Evolutionary conservation across 306 rosid genomes (phyloP).

Genomic region (Gynostemma pentaphyllum): DNA sequence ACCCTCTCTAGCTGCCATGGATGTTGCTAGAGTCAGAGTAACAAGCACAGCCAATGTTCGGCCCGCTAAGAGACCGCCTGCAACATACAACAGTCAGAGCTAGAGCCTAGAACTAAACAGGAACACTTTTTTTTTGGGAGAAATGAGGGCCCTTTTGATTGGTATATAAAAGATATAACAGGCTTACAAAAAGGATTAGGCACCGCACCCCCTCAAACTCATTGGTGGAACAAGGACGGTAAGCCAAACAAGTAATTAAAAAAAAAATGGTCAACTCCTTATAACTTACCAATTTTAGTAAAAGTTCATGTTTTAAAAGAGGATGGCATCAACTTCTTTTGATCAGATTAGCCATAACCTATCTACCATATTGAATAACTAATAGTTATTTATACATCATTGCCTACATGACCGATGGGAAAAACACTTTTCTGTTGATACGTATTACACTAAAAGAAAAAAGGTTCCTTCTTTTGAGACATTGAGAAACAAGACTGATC

Average conservation of each 20-base stretch:
- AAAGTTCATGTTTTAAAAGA: background rate
- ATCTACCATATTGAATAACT: background rate
- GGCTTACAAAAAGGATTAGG: no score
- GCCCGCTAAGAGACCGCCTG: slow-evolving; percentile 79
- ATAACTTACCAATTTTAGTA: background rate
- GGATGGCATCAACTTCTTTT: background rate
- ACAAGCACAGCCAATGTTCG: slow-evolving; percentile 74
- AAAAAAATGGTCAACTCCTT: background rate
- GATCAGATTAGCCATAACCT: background rate
- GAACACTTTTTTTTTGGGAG: no score
- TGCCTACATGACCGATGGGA: background rate
- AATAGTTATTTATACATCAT: no score
- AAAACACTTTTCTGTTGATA: background rate
- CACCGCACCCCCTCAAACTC: background rate
- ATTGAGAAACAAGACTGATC: background rate
- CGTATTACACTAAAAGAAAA: background rate
- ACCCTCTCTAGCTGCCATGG: slow-evolving; percentile 81
- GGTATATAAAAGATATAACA: no score
- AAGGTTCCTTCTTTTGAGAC: background rate
- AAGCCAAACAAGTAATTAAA: background rate
- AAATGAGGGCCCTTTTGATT: no score
- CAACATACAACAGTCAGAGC: slow-evolving; percentile 6
- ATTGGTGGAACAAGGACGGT: background rate
- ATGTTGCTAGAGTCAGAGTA: slow-evolving; percentile 72
- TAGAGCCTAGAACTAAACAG: slow-evolving; percentile 6